Percentiles rank a stretch among this genome's conserved stretches.
phyloP scores from a whole-genome alignment of 768 basidiomycete species.

The Tremella fuciformis region DNA sequence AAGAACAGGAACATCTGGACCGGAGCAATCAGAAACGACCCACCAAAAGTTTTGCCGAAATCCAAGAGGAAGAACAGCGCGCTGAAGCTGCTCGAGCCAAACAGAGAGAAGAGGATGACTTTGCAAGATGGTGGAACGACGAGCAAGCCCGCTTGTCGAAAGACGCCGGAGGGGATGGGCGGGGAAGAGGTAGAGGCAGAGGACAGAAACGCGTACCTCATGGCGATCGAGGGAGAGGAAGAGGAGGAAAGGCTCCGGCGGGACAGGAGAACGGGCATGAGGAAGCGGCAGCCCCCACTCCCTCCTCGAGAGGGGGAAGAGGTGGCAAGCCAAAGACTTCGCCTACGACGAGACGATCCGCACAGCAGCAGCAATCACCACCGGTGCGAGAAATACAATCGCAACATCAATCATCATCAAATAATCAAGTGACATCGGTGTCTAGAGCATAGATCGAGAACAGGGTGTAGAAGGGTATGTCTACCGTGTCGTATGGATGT shows the following conservation, averaged over 20 bases:
- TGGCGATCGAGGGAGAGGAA: constrained; percentile 14
- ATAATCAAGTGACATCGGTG: no score
- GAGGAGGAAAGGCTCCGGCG: constrained; percentile 9
- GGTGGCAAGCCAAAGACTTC: no score
- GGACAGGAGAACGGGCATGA: no score
- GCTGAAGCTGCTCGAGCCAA: constrained; percentile 32
- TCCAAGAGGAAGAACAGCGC: constrained; percentile 71
- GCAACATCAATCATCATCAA: no score
- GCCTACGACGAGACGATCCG: no score
- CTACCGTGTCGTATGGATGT: no score
- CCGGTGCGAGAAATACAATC: no score
- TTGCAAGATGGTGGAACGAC: constrained; percentile 81
- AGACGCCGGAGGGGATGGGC: constrained; percentile 15
- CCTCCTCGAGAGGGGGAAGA: no score
- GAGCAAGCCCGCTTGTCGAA: constrained; percentile 56
- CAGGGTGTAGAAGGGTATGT: no score
- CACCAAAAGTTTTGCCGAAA: constrained; percentile 69
- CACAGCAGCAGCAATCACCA: no score
- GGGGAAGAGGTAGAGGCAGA: constrained; percentile 10
- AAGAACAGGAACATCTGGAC: constrained; percentile 62
- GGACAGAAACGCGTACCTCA: constrained; percentile 1
- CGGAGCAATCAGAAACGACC: constrained; percentile 51
- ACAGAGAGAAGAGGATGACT: constrained; percentile 64
- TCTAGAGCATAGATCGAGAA: no score
- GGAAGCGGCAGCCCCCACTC: no score